Evolutionary conservation across 2,329 filamentous ascomycete genomes (phyloP), one percentile per base, ranked within the genome.

Genomic region (Calonectria multiphialidica): DNA sequence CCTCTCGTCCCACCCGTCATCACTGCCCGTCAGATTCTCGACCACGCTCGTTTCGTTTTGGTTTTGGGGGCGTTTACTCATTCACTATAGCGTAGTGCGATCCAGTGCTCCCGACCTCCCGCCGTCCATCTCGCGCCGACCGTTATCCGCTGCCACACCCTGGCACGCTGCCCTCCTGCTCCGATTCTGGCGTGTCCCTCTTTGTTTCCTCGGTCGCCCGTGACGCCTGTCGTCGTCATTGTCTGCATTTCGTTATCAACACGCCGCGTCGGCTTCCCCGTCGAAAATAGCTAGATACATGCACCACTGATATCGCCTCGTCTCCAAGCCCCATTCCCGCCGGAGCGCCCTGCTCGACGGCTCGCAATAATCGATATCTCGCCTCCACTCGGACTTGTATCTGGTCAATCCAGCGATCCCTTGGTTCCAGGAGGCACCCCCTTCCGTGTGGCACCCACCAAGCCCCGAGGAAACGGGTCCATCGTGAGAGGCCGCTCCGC

Each of bases 401-500:
- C 68, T 74, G 55, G 63, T 57, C 53, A 30, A 47, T 47, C 59
- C 45, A 69, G 70, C 68, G 64, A 73, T 73, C 68, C 68, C 70
- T 71, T 78, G 55, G 55, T 47, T 50, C 42, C 37, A 78, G 74
- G 74, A 81, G 78, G 75, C 77, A 74, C 76, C 75, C 75, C 75
- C 77, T 74, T 74, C 69, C 71, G 74, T 80, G 79, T 80, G 78
- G 77, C 75, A 80, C 78, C 78, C 72, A 74, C 75, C 72, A 74
- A 73, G 70, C 77, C 76, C 77, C 80, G 76, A 79, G 80, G 77
- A 78, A 81, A 80, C 78, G 79, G 79, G 80, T 78, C 79, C 76
- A 77, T 83, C 78, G 78, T 76, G 76, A 81, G 80, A 81, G 78
- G 76, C 79, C 81, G 75, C 78, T 80, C 77, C 78, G 77, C 77